Evolutionary conservation across 768 basidiomycete species (phyloP).

Genomic region (Tylopilus intermedius): DNA sequence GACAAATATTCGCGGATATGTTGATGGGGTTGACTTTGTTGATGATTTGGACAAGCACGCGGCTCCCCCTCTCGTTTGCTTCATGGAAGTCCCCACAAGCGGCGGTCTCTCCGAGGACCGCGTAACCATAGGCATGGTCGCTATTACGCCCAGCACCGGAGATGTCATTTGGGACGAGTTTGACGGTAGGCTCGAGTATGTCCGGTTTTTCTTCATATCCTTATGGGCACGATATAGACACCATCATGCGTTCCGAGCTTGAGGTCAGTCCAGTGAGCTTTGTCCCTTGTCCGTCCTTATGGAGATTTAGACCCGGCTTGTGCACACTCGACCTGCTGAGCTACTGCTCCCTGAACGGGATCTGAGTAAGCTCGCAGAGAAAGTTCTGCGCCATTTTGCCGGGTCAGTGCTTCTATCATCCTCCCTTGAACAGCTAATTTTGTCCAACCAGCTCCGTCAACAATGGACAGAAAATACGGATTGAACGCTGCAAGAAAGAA

Average conservation of each 20-base stretch:
- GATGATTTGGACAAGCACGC: slow-evolving; percentile 55
- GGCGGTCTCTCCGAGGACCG: slow-evolving; percentile 21
- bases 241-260: slow-evolving; percentile 80
- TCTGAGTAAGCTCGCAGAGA: slow-evolving; percentile 66
- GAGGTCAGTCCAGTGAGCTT: slow-evolving; percentile 47
- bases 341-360: slow-evolving; percentile 59
- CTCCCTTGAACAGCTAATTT: slow-evolving; percentile 8
- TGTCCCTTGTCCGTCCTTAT: background rate
- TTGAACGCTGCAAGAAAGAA: slow-evolving; percentile 52
- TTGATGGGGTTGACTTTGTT: slow-evolving; percentile 70
- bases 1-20: slow-evolving; percentile 50
- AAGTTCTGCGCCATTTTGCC: slow-evolving; percentile 69
- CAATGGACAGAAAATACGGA: slow-evolving; percentile 45
- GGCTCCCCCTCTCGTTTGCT: slow-evolving; percentile 66
- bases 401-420: slow-evolving; percentile 39
- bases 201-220: slow-evolving; percentile 1
- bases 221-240: slow-evolving; percentile 44
- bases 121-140: slow-evolving; percentile 65
- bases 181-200: slow-evolving; percentile 44
- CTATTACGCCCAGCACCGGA: slow-evolving; percentile 81
- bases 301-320: slow-evolving; percentile 66
- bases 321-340: slow-evolving; percentile 81
- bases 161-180: slow-evolving; percentile 94
- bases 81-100: slow-evolving; percentile 48
- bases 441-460: slow-evolving; percentile 33